Conservation (phyloP, 768 basidiomycete species). For the Leucocoprinus sp. region DNA sequence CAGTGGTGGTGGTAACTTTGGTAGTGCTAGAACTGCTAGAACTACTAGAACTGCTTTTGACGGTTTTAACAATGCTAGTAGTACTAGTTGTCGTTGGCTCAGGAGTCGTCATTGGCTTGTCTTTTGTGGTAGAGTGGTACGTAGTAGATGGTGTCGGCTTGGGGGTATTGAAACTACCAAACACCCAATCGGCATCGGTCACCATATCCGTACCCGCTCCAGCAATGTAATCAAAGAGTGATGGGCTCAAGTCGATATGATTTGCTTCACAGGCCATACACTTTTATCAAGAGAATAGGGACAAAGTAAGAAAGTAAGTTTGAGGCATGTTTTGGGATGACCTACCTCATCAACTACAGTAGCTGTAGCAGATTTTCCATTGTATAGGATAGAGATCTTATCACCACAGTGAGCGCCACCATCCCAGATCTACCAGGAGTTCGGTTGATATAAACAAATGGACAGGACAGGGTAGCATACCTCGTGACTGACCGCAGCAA, state of each 20-base stretch:
- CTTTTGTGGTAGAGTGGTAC: conserved; percentile 16
- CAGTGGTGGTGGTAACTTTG: too few species aligned
- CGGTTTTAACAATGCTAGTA: too few species aligned
- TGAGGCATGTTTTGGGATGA: background rate
- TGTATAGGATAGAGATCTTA: conserved; percentile 32
- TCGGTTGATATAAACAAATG: background rate
- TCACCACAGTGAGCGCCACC: conserved; percentile 35
- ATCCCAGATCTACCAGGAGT: conserved; percentile 27
- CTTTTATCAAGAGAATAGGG: conserved; percentile 18
- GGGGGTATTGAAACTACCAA: conserved; percentile 19
- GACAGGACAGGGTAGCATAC: conserved; percentile 19
- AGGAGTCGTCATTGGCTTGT: conserved; percentile 15
- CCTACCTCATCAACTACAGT: conserved; percentile 37
- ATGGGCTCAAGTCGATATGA: conserved; percentile 38
- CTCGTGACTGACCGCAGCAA: conserved; percentile 34
- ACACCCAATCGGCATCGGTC: conserved; percentile 33
- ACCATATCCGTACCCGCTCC: conserved; percentile 22
- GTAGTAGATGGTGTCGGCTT: conserved; percentile 15
- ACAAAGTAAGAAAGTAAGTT: background rate
- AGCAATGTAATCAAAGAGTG: conserved; percentile 37
- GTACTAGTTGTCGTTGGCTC: conserved; percentile 14
- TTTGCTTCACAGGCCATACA: conserved; percentile 30
- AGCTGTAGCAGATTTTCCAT: conserved; percentile 30
- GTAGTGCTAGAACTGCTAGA: background rate
- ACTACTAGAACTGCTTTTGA: too few species aligned